These are phyloP conservation scores for Nitzschia sp. DNA, from an alignment of 108 stramenopile genomes.

Conservation along the genomic window DNA sequence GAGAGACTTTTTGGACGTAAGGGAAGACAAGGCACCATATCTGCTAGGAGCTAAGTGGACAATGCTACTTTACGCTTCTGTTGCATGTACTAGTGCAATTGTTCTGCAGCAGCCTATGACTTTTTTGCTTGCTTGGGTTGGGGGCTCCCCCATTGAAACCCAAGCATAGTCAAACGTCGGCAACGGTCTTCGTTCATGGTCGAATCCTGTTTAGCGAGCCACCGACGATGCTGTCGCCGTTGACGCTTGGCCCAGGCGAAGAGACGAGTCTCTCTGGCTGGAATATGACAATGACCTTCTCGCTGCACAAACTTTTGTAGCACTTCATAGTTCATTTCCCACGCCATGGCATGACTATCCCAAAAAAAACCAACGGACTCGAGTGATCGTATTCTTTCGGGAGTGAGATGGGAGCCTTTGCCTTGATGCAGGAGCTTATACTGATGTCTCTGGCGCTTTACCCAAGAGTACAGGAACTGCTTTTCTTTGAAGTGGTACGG, in stretches of 20 bases:
- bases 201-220: not conserved
- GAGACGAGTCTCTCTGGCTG: not conserved
- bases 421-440: not conserved
- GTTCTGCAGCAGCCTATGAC: no score
- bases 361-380: slow-evolving; percentile 2
- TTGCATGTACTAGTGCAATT: no score
- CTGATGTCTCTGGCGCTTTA: slow-evolving; percentile 14
- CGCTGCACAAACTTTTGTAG: not conserved
- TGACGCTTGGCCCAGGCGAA: slow-evolving; percentile 18
- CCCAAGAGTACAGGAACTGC: slow-evolving; percentile 7
- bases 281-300: slow-evolving; percentile 5
- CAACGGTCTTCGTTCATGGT: slow-evolving; percentile 9
- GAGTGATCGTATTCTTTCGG: not conserved
- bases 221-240: slow-evolving; percentile 19
- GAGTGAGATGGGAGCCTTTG: not conserved
- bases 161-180: not conserved
- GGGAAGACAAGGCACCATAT: no score
- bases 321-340: slow-evolving; percentile 4
- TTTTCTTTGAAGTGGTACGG: slow-evolving; percentile 8
- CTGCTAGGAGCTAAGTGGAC: no score
- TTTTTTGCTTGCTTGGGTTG: no score
- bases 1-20: no score
- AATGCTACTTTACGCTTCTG: no score
- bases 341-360: slow-evolving; percentile 8
- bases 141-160: slow-evolving; percentile 8